phyloP scores from a whole-genome alignment of 495 filamentous ascomycete species.

The Penicillium desertorum region DNA sequence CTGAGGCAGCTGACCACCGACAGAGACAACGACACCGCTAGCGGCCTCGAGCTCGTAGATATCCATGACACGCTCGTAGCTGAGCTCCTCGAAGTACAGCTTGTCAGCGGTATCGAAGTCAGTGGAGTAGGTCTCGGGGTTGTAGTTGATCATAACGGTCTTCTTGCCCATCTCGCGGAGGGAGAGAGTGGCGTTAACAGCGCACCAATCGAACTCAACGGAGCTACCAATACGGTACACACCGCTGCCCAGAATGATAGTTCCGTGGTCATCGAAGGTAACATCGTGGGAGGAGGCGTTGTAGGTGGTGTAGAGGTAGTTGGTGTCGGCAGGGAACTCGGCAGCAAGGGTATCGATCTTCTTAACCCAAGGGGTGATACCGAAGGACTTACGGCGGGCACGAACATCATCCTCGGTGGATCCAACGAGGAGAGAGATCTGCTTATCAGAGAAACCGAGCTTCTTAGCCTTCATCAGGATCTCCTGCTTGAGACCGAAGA shows the following conservation, averaged over 20 bases:
- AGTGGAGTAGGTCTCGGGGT: constrained; percentile 85
- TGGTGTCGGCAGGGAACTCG: constrained; percentile 96
- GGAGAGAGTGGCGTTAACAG: constrained; percentile 87
- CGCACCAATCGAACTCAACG: constrained; percentile 99
- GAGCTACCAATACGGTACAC: constrained; percentile 97
- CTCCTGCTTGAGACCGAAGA: constrained; percentile 84
- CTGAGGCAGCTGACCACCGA: constrained; percentile 94
- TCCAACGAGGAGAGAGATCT: constrained; percentile 85
- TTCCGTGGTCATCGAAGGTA: constrained; percentile 90
- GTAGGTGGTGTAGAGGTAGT: constrained; percentile 98
- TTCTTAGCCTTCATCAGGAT: constrained; percentile 89
- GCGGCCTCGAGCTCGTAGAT: constrained; percentile 93
- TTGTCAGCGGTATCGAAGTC: constrained; percentile 95
- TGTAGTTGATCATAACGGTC: constrained; percentile 98
- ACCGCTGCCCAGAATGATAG: constrained; percentile 84
- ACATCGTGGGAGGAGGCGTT: constrained; percentile 96
- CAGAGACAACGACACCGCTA: constrained; percentile 87
- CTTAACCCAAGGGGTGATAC: constrained; percentile 88
- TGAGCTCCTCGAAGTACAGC: constrained; percentile 95
- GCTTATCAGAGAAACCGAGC: constrained; percentile 93
- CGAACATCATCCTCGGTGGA: constrained; percentile 88
- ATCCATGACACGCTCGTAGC: constrained; percentile 97
- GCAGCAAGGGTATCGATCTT: constrained; percentile 97
- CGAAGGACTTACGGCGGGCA: constrained; percentile 78
- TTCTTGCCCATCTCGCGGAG: constrained; percentile 89